phyloP scores from a whole-genome alignment of 192 early-diverging fungal genomes.

The Podila epigama region DNA sequence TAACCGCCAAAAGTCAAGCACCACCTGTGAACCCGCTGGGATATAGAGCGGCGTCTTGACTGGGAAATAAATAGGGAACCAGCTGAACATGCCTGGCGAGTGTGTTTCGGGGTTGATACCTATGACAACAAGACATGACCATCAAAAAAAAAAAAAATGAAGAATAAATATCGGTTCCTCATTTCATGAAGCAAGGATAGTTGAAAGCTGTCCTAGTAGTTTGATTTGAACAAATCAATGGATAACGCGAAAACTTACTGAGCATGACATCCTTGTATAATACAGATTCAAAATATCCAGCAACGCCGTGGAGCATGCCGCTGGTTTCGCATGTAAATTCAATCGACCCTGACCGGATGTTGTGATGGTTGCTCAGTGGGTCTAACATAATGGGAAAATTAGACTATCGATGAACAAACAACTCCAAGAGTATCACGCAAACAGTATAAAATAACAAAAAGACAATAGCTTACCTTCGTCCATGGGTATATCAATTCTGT shows the following conservation, averaged over 20 bases:
- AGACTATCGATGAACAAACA: neutral
- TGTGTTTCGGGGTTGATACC: conserved; percentile 85
- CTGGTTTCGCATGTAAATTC: conserved; percentile 63
- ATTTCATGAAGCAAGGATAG: too few relatives aligned
- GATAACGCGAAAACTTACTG: too few relatives aligned
- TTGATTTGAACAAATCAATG: too few relatives aligned
- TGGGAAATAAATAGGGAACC: conserved; percentile 99
- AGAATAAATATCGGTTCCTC: too few relatives aligned
- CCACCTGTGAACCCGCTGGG: conserved; percentile 62
- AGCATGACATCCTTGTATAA: conserved; percentile 85
- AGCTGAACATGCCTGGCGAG: conserved; percentile 94
- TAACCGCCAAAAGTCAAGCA: conserved; percentile 86
- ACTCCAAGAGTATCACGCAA: neutral
- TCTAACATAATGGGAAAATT: conserved; percentile 15
- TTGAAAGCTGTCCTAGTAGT: too few relatives aligned
- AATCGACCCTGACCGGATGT: conserved; percentile 64
- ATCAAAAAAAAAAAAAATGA: too few relatives aligned
- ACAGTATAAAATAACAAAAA: neutral
- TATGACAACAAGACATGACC: conserved; percentile 50
- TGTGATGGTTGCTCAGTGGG: conserved; percentile 77
- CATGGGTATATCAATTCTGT: conserved; percentile 37
- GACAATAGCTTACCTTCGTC: conserved; percentile 30
- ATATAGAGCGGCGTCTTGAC: conserved; percentile 75
- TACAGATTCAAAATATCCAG: conserved; percentile 95
- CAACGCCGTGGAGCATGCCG: conserved; percentile 89